phyloP scores from a whole-genome alignment of 2,329 filamentous ascomycete species.

The Neoarthrinium moseri region DNA sequence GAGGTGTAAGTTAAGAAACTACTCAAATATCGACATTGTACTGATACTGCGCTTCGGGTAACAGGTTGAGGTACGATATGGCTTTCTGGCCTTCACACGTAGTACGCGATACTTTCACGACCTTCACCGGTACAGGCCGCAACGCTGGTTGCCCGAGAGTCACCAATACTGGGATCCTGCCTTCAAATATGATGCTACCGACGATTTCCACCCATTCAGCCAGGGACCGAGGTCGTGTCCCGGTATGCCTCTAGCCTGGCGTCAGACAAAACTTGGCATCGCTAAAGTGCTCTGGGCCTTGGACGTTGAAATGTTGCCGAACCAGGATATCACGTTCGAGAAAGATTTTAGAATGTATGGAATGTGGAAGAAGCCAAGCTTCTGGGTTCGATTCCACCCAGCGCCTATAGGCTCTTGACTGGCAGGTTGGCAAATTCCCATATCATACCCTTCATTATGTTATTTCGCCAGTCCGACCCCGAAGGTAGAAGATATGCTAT shows the following conservation, averaged over 20 bases:
- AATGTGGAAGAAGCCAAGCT: constrained; percentile 15
- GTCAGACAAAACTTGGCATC: constrained; percentile 15
- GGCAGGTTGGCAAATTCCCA: too few relatives aligned
- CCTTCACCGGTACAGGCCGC: constrained; percentile 10
- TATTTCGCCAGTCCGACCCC: too few relatives aligned
- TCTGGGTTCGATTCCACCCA: constrained; percentile 10
- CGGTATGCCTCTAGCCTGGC: constrained; percentile 18
- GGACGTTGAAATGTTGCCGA: constrained; percentile 12
- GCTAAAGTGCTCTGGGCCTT: constrained; percentile 21
- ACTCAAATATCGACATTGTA: accelerated
- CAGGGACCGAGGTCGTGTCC: constrained; percentile 15
- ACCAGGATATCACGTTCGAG: constrained; percentile 11
- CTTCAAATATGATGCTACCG: constrained; percentile 11
- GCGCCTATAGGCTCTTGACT: too few relatives aligned
- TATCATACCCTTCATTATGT: too few relatives aligned
- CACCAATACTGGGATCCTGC: constrained; percentile 11
- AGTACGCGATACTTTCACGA: constrained; percentile 11
- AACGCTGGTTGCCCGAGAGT: constrained; percentile 15
- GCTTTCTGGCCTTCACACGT: neutral
- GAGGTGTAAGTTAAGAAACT: neutral
- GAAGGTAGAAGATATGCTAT: too few relatives aligned
- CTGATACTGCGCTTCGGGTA: neutral
- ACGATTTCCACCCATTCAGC: constrained; percentile 12
- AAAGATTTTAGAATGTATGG: constrained; percentile 15
- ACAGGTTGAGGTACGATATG: neutral